Base-by-base conservation (phyloP, 768 basidiomycete species). In the Antrodiella citrinella region DNA sequence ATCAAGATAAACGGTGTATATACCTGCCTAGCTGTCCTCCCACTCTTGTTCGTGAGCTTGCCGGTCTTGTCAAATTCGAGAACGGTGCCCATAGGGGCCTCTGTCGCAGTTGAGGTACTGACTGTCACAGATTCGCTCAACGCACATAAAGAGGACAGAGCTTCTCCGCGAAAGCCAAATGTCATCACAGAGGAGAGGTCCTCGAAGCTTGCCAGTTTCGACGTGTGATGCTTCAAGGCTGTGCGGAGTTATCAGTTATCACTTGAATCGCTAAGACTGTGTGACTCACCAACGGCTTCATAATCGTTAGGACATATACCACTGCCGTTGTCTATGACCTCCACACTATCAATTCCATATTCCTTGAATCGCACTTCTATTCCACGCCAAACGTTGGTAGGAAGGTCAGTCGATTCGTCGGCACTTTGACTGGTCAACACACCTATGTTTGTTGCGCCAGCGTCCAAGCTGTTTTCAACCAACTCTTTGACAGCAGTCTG, bases 91-190 rank as follows among this genome's bases (percentile, higher is more conserved):
- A 87, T 80, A 0, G 93, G 92, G 0, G 84, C 77, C 2, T 81
- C 81, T 5, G 70, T 65, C 18, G 73, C 71, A 0, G 89, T 92
- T 2, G 88, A 76, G 0, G 95, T 97, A 1, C 76, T 75, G 44
- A 97, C 73, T 0, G 69, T 72, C 10, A 97, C 77, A 2, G 71
- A 66, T 48, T 87, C 83, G 45, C 82, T 78, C 0, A 96, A 67
- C 1, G 90, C 90, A 61, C 94, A 99, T 0, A 99, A 74, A 2
- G 95, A 93, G 4, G 92, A 91, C 0, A 99, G 72, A 0, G 96
- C 96, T 68, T 99, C 96, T 13, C 96, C 96, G 30, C 96, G 79
- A 62, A 98, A 99, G 0, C 95, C 95, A 64, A 97, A 96, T 0
- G 92, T 91, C 4, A 69, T 67, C 9, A 98, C 80, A 0, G 74